Evolutionary conservation across 768 basidiomycete species (phyloP), one percentile per base, ranked within the genome.

Genomic region (Mycena latifolia): DNA sequence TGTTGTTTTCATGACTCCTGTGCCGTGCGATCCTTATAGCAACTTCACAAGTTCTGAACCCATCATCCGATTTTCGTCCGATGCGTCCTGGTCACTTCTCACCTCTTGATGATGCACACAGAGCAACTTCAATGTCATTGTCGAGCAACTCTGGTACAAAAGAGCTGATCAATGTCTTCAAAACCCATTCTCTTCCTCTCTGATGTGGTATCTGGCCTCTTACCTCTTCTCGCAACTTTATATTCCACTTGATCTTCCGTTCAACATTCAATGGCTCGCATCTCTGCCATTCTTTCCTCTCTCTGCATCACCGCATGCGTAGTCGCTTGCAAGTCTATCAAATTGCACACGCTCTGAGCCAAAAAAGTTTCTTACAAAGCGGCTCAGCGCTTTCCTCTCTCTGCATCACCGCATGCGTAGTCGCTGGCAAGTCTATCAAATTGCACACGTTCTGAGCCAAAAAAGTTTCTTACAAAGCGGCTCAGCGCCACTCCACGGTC

Each of bases 151-250:
- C 20, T 20, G 9, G 31, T 61, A 61, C 55, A n/a, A 55, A 48
- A 43, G 46, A 11, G 33, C 10, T 8, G 43, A 22, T 25, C 10
- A 27, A 33, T 33, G 20, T 52, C 50, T n/a, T 17, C 24, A 52
- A 52, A 17, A 5, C 18, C 15, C 31, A 33, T 50, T 24, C 45
- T 37, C 0, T 46, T 43, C 55, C 46, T 51, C 63, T 43, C 18
- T 25, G 64, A 65, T 57, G 57, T 43, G 64, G 64, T 60, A 57
- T 65, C 64, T 47, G 9, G 3, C 28, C 45, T 29, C 29, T 39
- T 50, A n/a, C 48, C 12, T 47, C 46, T 31, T 46, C 31, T 25
- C 35, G 12, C 35, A 27, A 24, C 11, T 59, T 29, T 9, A 28
- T 14, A 24, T 28, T 29, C 27, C 17, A 17, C 37, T 15, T 37